Conservation (phyloP, 108 stramenopile species). For the Mediolabrus comicus region DNA sequence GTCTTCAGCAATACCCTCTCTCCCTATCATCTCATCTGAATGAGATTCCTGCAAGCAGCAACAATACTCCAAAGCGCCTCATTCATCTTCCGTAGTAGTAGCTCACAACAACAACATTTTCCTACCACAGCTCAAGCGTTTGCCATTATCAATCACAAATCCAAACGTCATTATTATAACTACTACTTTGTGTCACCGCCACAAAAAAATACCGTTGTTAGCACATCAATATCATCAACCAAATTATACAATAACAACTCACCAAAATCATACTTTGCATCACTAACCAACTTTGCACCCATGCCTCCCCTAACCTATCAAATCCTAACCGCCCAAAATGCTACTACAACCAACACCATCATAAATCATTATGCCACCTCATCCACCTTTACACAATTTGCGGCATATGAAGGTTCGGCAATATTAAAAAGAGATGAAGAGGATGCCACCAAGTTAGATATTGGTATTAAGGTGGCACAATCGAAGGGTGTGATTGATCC, state of each 20-base stretch:
- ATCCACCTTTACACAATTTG: conserved; percentile 44
- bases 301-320: conserved; percentile 30
- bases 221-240: neutral
- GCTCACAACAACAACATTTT: neutral
- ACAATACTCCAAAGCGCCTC: neutral
- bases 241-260: neutral
- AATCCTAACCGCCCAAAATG: conserved; percentile 69
- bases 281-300: neutral
- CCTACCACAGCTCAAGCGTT: neutral
- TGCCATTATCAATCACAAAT: neutral
- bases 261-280: neutral
- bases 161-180: neutral
- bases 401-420: conserved; percentile 56
- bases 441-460: conserved; percentile 70
- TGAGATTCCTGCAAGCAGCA: conserved; percentile 1
- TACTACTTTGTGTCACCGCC: neutral
- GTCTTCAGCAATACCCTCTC: no score
- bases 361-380: conserved; percentile 51
- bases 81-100: no score
- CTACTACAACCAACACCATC: conserved; percentile 76
- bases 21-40: no score
- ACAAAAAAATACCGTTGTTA: neutral
- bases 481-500: conserved; percentile 84
- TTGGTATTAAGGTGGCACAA: conserved; percentile 79
- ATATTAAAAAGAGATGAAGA: conserved; percentile 75